phyloP scores from a whole-genome alignment of 108 stramenopile species.

The Nitzschia inconspicua region DNA sequence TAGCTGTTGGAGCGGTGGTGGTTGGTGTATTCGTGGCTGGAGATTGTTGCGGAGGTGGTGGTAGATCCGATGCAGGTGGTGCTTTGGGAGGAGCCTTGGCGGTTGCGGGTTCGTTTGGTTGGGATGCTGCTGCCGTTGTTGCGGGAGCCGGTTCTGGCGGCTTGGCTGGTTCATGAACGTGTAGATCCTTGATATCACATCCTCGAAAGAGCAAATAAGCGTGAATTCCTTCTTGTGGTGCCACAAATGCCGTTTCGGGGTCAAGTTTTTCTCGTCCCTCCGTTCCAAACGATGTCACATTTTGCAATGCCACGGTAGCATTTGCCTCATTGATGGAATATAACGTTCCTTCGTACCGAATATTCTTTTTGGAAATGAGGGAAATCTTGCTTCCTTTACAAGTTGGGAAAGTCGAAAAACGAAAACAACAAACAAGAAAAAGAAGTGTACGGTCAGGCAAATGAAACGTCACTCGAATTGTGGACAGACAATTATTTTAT shows the following conservation, averaged over 20 bases:
- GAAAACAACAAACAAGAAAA: neutral
- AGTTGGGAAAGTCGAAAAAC: neutral
- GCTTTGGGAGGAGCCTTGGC: neutral
- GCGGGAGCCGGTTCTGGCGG: conserved; percentile 3
- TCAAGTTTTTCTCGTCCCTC: conserved; percentile 79
- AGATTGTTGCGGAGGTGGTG: neutral
- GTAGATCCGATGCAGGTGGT: neutral
- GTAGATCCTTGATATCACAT: conserved; percentile 94
- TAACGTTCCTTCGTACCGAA: conserved; percentile 92
- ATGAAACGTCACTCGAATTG: neutral
- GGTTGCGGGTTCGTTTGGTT: conserved; percentile 4
- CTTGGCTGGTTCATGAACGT: conserved; percentile 97
- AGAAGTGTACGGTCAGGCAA: neutral
- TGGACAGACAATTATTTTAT: neutral
- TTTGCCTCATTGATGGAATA: conserved; percentile 91
- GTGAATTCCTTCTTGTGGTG: conserved; percentile 75
- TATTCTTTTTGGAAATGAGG: conserved; percentile 95
- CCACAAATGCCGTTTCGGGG: conserved; percentile 67
- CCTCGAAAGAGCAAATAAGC: conserved; percentile 90
- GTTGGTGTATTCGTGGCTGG: neutral
- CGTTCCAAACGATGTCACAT: conserved; percentile 89
- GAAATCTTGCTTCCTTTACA: conserved; percentile 81
- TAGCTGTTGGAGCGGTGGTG: conserved; percentile 1
- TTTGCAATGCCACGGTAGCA: conserved; percentile 91
- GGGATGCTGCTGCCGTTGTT: conserved; percentile 9